These are phyloP conservation scores for Candida tammaniensis DNA, from an alignment of 805 yeast species.

Conservation along the genomic window DNA sequence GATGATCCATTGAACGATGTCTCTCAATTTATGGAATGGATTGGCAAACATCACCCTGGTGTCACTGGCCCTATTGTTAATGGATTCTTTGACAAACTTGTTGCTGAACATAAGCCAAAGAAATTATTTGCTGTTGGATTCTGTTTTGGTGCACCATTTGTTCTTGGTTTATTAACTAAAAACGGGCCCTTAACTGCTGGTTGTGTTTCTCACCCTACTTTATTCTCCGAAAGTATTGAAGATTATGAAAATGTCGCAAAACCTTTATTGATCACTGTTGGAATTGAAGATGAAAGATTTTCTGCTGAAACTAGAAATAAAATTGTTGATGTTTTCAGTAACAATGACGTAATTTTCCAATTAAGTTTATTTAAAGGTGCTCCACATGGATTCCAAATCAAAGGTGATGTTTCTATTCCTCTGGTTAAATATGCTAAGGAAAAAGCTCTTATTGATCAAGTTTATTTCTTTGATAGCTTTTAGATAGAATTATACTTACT, in stretches of 20 bases:
- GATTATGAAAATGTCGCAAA: constrained; percentile 46
- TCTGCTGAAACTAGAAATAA: constrained; percentile 54
- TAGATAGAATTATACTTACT: not conserved
- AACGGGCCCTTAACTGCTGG: constrained; percentile 50
- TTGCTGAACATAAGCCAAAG: constrained; percentile 2
- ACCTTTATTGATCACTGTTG: constrained; percentile 69
- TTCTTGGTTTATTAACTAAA: constrained; percentile 27
- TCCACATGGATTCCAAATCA: constrained; percentile 71
- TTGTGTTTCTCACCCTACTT: constrained; percentile 84
- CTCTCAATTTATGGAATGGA: constrained; percentile 5
- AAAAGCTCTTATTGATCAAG: constrained; percentile 53
- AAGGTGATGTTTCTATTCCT: constrained; percentile 62
- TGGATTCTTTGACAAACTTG: constrained; percentile 5
- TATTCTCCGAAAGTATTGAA: constrained; percentile 60
- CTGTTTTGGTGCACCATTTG: constrained; percentile 24
- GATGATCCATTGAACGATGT: constrained; percentile 17
- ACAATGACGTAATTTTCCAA: constrained; percentile 53
- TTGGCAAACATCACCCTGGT: constrained; percentile 12
- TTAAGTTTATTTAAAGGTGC: constrained; percentile 58
- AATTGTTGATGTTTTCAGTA: constrained; percentile 51
- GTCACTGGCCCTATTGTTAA: constrained; percentile 12
- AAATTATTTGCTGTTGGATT: constrained; percentile 17
- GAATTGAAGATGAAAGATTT: constrained; percentile 63
- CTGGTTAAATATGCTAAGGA: constrained; percentile 59
- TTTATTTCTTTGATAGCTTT: constrained; percentile 8